A percentile compares a stretch with the other conserved stretches of the same genome.
phyloP scores from a whole-genome alignment of 192 early-diverging fungal genomes.

The Coemansia sp. region DNA sequence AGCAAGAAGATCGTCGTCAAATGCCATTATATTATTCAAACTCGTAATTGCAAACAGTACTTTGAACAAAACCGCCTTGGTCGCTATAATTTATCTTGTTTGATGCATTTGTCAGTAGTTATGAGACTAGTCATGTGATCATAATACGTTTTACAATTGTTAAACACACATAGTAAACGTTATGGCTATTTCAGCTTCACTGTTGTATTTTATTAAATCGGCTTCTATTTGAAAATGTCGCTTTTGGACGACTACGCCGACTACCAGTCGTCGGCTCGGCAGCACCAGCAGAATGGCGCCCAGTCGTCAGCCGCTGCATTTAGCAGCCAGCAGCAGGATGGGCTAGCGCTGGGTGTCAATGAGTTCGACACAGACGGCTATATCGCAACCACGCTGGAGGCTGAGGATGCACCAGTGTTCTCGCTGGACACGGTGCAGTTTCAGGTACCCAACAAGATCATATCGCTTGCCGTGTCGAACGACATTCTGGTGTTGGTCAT shows the following conservation, averaged over 20 bases:
- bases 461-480: constrained; percentile 76
- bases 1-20: constrained; percentile 84
- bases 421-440: constrained; percentile 88
- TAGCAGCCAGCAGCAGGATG: constrained; percentile 1
- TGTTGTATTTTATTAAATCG: constrained; percentile 1
- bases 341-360: constrained; percentile 7
- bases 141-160: no score
- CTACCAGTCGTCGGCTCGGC: constrained; percentile 33
- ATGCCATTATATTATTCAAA: constrained; percentile 53
- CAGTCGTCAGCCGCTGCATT: constrained; percentile 2
- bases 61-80: no score
- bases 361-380: constrained; percentile 32
- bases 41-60: no score
- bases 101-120: no score
- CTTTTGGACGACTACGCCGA: constrained; percentile 53
- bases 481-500: constrained; percentile 82
- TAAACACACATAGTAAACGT: no score
- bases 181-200: no score
- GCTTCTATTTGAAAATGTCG: constrained; percentile 31
- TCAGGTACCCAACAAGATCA: constrained; percentile 73
- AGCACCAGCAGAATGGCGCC: constrained; percentile 20
- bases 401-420: constrained; percentile 64
- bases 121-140: no score
- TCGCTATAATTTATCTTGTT: no score
- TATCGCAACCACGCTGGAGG: constrained; percentile 42